phyloP scores from a whole-genome alignment of 352 stramenopile species.

The Phytophthora capsici region DNA sequence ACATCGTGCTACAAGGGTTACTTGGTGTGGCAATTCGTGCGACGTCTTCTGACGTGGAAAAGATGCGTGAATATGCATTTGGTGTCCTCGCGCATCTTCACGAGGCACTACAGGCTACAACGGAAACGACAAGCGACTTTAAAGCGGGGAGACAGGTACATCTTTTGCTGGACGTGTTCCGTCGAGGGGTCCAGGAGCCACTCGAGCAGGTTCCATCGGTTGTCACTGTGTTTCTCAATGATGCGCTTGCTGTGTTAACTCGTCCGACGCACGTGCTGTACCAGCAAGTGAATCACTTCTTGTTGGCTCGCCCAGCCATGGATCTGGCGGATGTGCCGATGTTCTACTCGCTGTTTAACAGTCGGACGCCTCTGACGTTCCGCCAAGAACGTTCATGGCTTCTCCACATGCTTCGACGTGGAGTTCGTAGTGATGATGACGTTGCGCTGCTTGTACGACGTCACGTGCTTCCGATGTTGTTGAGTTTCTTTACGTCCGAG shows the following conservation, averaged over 20 bases:
- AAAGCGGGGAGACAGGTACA: constrained; percentile 80
- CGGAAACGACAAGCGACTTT: constrained; percentile 58
- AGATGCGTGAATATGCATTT: constrained; percentile 70
- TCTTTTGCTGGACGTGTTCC: constrained; percentile 81
- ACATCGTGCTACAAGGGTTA: constrained; percentile 75
- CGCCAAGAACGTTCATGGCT: constrained; percentile 88
- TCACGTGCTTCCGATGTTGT: constrained; percentile 80
- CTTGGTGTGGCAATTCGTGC: constrained; percentile 74
- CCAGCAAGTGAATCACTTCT: constrained; percentile 83
- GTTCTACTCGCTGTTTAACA: constrained; percentile 91
- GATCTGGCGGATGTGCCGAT: constrained; percentile 86
- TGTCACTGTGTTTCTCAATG: constrained; percentile 87
- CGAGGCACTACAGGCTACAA: constrained; percentile 67
- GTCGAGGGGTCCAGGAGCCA: constrained; percentile 57
- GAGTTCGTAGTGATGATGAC: constrained; percentile 69
- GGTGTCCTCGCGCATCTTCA: constrained; percentile 80
- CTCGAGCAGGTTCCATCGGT: constrained; percentile 71
- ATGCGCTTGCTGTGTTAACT: constrained; percentile 70
- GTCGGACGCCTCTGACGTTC: constrained; percentile 67
- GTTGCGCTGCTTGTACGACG: constrained; percentile 75
- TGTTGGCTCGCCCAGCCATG: constrained; percentile 78
- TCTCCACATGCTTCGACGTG: constrained; percentile 75
- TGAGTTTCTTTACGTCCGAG: constrained; percentile 84
- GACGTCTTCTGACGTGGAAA: constrained; percentile 64
- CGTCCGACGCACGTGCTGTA: constrained; percentile 80